These are phyloP conservation scores for Inga laurina DNA, from an alignment of 306 rosid species.

Conservation along the genomic window DNA sequence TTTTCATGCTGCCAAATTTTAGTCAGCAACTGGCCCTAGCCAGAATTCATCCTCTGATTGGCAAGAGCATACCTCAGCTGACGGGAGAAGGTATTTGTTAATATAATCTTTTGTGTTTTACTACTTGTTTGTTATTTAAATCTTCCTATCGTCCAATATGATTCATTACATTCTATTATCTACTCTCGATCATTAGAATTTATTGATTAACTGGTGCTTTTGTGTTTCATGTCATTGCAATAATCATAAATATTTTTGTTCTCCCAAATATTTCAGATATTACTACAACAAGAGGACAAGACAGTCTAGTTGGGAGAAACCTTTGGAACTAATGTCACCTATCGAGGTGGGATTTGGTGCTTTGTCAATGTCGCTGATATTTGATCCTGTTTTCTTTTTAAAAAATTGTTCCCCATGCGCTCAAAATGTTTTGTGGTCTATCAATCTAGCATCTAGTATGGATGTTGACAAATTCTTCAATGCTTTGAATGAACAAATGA, in stretches of 20 bases:
- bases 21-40: slow-evolving; percentile 54
- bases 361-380: slow-evolving; percentile 21
- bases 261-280: slow-evolving; percentile 55
- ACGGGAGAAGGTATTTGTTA: slow-evolving; percentile 83
- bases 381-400: slow-evolving; percentile 20
- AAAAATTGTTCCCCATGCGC: slow-evolving; percentile 35
- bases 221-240: slow-evolving; percentile 11
- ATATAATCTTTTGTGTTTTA: slow-evolving; percentile 14
- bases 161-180: background rate
- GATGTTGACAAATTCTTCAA: slow-evolving; percentile 53
- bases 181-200: slow-evolving; percentile 12
- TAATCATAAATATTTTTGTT: slow-evolving; percentile 19
- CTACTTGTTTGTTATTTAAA: slow-evolving; percentile 2
- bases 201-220: slow-evolving; percentile 30
- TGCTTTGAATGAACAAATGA: slow-evolving; percentile 52
- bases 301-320: slow-evolving; percentile 98
- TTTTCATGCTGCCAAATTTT: slow-evolving; percentile 36
- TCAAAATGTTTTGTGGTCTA: slow-evolving; percentile 35
- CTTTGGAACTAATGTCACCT: slow-evolving; percentile 93
- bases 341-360: slow-evolving; percentile 73
- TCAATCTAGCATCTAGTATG: slow-evolving; percentile 39
- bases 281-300: slow-evolving; percentile 91
- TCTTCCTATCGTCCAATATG: slow-evolving; percentile 4
- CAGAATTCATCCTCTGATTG: slow-evolving; percentile 82
- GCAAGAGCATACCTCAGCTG: slow-evolving; percentile 93